These are phyloP conservation scores for Mycena maculata DNA, from an alignment of 768 basidiomycete species.

Conservation along the genomic window DNA sequence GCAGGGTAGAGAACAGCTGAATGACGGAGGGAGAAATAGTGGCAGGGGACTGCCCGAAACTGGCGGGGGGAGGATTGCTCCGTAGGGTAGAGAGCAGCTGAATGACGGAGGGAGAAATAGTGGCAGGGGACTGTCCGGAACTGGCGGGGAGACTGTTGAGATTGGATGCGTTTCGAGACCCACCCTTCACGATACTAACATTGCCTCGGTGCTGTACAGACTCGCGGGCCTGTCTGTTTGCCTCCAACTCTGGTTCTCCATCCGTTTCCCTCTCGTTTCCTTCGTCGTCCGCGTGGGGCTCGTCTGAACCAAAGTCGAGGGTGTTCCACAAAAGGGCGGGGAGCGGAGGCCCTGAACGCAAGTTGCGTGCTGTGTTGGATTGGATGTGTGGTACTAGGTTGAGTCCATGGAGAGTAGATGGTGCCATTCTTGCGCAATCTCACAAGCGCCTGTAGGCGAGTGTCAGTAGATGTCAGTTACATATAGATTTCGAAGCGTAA, in stretches of 20 bases:
- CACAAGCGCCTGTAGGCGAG: too few relatives aligned
- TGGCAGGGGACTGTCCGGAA: too few relatives aligned
- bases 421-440: conserved; percentile 61
- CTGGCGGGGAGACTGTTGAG: conserved; percentile 52
- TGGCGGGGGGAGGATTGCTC: too few relatives aligned
- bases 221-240: conserved; percentile 47
- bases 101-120: too few relatives aligned
- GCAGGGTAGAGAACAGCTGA: conserved; percentile 68
- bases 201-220: conserved; percentile 66
- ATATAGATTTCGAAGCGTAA: too few relatives aligned
- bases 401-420: conserved; percentile 79
- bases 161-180: conserved; percentile 50
- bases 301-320: conserved; percentile 82
- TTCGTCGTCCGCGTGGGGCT: conserved; percentile 54
- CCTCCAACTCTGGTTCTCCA: conserved; percentile 61
- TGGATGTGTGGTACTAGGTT: conserved; percentile 70
- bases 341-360: conserved; percentile 71
- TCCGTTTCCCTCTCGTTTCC: conserved; percentile 51
- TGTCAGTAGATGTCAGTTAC: too few relatives aligned
- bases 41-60: conserved; percentile 44
- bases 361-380: conserved; percentile 63
- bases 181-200: conserved; percentile 66
- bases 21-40: conserved; percentile 67
- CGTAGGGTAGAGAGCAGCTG: too few relatives aligned
- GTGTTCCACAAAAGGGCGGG: conserved; percentile 90